These are phyloP conservation scores for Lentinula sp. DNA, from an alignment of 768 basidiomycete species.

Conservation along the genomic window DNA sequence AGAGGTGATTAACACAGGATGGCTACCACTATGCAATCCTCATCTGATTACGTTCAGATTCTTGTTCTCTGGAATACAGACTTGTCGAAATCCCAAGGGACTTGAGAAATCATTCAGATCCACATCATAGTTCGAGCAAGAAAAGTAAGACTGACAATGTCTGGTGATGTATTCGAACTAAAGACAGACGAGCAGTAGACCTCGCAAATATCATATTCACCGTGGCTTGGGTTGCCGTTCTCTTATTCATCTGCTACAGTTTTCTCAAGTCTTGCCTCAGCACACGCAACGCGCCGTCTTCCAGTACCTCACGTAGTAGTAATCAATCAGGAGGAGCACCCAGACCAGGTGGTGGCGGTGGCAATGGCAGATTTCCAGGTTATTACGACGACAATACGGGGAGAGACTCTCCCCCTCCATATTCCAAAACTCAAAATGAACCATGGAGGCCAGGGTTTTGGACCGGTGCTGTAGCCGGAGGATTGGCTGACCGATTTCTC, in stretches of 20 bases:
- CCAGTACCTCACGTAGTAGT: slow-evolving; percentile 5
- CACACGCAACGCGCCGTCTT: slow-evolving; percentile 22
- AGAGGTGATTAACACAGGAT: slow-evolving; percentile 49
- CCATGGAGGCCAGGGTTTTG: slow-evolving; percentile 66
- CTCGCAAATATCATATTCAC: slow-evolving; percentile 45
- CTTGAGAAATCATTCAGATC: slow-evolving; percentile 23
- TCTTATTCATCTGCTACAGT: slow-evolving; percentile 50
- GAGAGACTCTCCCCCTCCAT: slow-evolving; percentile 48
- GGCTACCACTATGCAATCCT: background rate
- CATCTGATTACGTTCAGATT: slow-evolving; percentile 41
- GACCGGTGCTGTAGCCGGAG: slow-evolving; percentile 76
- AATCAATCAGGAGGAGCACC: slow-evolving; percentile 14
- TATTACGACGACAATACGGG: slow-evolving; percentile 28
- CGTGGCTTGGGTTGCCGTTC: slow-evolving; percentile 48
- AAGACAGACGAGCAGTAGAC: slow-evolving; percentile 35
- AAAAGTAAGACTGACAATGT: background rate
- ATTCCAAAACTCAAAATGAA: slow-evolving; percentile 33
- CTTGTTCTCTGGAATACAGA: slow-evolving; percentile 82
- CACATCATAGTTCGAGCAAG: background rate
- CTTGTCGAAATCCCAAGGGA: slow-evolving; percentile 62
- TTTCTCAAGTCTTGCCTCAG: slow-evolving; percentile 50
- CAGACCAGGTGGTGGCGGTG: slow-evolving; percentile 28
- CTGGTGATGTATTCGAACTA: background rate
- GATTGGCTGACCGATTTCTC: slow-evolving; percentile 55
- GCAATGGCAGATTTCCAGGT: slow-evolving; percentile 47